Percentiles rank a stretch among this genome's conserved stretches.
Conservation (phyloP, 352 stramenopile genomes). For the Globisporangium nagaii region DNA sequence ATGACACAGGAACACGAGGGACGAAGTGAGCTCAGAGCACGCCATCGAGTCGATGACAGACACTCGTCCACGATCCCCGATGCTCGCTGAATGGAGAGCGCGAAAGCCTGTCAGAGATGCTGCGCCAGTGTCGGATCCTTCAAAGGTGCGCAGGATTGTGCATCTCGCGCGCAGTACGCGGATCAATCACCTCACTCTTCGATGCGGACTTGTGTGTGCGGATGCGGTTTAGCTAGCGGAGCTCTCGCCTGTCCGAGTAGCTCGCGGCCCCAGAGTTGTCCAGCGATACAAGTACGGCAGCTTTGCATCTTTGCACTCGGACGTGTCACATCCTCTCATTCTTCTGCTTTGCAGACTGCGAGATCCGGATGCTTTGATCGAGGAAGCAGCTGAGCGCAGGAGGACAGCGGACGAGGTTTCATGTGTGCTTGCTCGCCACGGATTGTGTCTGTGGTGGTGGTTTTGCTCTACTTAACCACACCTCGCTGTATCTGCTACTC, state of each 20-base stretch:
- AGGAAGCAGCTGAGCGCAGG: slow-evolving; percentile 20
- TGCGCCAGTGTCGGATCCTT: neutral
- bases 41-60: neutral
- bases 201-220: neutral
- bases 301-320: neutral
- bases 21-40: neutral
- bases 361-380: slow-evolving; percentile 20
- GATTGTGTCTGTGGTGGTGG: neutral
- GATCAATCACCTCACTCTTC: no score
- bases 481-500: neutral
- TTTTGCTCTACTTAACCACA: neutral
- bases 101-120: neutral
- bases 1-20: no score
- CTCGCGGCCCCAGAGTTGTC: neutral
- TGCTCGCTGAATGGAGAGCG: neutral
- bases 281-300: slow-evolving; percentile 12
- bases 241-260: neutral
- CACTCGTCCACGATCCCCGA: neutral
- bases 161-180: no score
- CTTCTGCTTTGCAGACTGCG: slow-evolving; percentile 15
- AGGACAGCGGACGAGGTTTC: slow-evolving; percentile 21
- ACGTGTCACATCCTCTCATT: neutral
- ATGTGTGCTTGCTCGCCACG: neutral
- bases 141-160: neutral
- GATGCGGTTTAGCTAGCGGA: neutral